Percentiles rank a stretch among this genome's conserved stretches.
Conservation (phyloP, 2,329 filamentous ascomycete genomes). For the Rutstroemia sp. region DNA sequence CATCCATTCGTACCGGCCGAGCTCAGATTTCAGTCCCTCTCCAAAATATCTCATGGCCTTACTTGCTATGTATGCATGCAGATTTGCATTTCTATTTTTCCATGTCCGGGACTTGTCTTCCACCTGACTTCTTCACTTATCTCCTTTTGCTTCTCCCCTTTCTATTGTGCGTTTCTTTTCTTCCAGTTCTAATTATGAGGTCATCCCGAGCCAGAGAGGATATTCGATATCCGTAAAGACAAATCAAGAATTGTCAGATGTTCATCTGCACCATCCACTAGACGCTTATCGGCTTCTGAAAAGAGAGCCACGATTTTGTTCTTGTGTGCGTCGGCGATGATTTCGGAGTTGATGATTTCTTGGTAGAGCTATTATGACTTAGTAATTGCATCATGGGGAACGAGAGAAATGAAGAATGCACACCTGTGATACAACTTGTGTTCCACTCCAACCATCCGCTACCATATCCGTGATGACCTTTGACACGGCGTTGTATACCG, state of each 20-base stretch:
- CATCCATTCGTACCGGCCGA: neutral
- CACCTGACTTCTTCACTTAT: neutral
- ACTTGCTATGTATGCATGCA: neutral
- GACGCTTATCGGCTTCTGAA: conserved; percentile 86
- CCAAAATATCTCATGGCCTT: neutral
- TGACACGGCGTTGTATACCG: conserved; percentile 66
- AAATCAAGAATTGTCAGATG: conserved; percentile 86
- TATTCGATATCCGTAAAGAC: conserved; percentile 69
- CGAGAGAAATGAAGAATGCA: conserved; percentile 20
- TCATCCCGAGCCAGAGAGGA: conserved; percentile 39
- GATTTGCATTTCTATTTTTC: neutral
- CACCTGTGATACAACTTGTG: conserved; percentile 77
- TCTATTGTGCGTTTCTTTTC: neutral
- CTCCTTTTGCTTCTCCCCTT: no score
- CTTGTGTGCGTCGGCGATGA: conserved; percentile 77
- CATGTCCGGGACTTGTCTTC: neutral
- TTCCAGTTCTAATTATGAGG: neutral
- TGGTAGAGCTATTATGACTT: conserved; percentile 62
- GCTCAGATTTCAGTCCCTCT: neutral
- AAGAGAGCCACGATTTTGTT: conserved; percentile 85
- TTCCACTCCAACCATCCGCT: conserved; percentile 93
- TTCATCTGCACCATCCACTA: conserved; percentile 93
- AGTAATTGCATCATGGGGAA: neutral
- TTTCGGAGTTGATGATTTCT: conserved; percentile 73
- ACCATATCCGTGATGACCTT: conserved; percentile 83